These are phyloP conservation scores for Planoprotostelium fungivorum DNA, from an alignment of 78 protist genomes.

Conservation along the genomic window DNA sequence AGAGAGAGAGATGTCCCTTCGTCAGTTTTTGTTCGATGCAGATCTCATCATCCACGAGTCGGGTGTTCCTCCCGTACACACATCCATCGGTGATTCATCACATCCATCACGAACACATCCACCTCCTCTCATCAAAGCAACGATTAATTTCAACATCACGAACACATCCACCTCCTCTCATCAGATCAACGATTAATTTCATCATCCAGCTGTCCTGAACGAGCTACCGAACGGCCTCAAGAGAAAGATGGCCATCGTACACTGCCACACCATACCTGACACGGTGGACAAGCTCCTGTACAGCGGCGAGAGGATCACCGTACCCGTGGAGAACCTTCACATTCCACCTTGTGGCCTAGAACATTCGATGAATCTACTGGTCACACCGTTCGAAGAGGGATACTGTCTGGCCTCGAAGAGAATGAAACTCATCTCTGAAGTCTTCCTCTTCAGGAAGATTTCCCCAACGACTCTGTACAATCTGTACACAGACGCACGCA, in stretches of 20 bases:
- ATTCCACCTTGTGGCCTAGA: conserved; percentile 42
- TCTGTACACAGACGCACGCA: background rate
- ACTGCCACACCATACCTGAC: conserved; percentile 15
- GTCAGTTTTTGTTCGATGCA: conserved; percentile 50
- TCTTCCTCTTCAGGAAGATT: background rate
- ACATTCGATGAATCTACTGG: conserved; percentile 17
- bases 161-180: background rate
- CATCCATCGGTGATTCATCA: conserved; percentile 12
- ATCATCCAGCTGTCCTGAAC: conserved; percentile 3
- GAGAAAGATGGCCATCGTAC: conserved; percentile 31
- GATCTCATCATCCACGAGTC: conserved; percentile 67
- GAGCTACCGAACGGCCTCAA: conserved; percentile 25
- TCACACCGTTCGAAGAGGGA: background rate
- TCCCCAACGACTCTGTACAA: background rate
- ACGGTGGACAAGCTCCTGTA: background rate
- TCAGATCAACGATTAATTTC: background rate
- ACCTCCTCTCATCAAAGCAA: background rate
- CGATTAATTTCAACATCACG: background rate
- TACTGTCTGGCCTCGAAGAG: background rate
- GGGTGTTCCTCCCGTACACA: conserved; percentile 77
- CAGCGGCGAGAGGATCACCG: background rate
- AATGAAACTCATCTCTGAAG: background rate
- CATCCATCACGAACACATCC: background rate
- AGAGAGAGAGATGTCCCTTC: conserved; percentile 25
- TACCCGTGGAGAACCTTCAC: conserved; percentile 9